These are phyloP conservation scores for Torulaspora franciscae DNA, from an alignment of 805 yeast species.

Conservation along the genomic window DNA sequence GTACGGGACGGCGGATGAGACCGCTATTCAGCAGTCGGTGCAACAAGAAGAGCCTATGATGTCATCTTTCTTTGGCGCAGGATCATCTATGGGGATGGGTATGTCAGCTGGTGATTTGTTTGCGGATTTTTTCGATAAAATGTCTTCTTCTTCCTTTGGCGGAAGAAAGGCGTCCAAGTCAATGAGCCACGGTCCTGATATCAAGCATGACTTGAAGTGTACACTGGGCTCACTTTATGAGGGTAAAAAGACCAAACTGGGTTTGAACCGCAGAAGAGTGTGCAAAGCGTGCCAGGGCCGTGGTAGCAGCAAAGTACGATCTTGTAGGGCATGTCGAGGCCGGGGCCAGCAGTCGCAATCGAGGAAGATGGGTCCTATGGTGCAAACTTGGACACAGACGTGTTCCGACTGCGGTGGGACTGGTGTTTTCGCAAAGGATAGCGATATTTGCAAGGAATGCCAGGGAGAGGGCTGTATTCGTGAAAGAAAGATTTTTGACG, in stretches of 20 bases:
- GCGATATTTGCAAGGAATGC: slow-evolving; percentile 41
- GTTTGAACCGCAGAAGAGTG: slow-evolving; percentile 45
- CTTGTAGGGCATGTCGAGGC: slow-evolving; percentile 42
- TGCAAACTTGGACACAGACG: slow-evolving; percentile 41
- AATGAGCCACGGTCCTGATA: slow-evolving; percentile 43
- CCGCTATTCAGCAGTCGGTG: slow-evolving; percentile 17
- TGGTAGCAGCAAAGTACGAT: slow-evolving; percentile 40
- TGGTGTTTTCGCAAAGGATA: slow-evolving; percentile 35
- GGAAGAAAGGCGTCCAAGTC: not conserved
- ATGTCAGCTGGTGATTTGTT: slow-evolving; percentile 31
- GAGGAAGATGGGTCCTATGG: slow-evolving; percentile 43
- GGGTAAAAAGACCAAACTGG: slow-evolving; percentile 54
- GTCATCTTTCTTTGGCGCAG: slow-evolving; percentile 10
- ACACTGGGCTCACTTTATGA: slow-evolving; percentile 51
- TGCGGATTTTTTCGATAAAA: slow-evolving; percentile 29
- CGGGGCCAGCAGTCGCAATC: slow-evolving; percentile 40
- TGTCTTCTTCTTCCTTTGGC: slow-evolving; percentile 3
- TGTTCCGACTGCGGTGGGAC: slow-evolving; percentile 44
- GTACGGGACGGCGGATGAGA: slow-evolving; percentile 39
- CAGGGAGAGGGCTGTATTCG: slow-evolving; percentile 43
- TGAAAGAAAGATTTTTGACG: slow-evolving; percentile 47
- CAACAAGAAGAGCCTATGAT: slow-evolving; percentile 6
- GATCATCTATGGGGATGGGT: slow-evolving; percentile 7
- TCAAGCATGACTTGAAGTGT: slow-evolving; percentile 51
- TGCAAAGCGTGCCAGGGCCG: slow-evolving; percentile 50